A percentile compares a stretch with the other conserved stretches of the same genome.
Conservation (phyloP, 2,329 filamentous ascomycete species). For the Claviceps lovelessii region DNA sequence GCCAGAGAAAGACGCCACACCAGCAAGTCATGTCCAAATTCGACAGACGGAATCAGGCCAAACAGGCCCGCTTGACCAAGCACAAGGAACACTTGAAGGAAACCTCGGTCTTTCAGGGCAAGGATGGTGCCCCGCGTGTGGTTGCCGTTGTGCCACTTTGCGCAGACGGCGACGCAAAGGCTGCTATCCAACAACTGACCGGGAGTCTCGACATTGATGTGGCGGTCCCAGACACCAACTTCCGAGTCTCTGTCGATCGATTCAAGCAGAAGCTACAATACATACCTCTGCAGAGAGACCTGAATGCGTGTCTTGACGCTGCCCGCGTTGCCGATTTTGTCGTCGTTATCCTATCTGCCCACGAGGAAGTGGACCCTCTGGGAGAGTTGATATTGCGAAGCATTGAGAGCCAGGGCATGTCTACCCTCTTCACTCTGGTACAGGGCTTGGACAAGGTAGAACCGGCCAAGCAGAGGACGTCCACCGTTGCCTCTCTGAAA, state of each 20-base stretch:
- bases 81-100: constrained; percentile 70
- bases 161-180: constrained; percentile 50
- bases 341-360: constrained; percentile 67
- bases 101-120: constrained; percentile 68
- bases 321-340: constrained; percentile 86
- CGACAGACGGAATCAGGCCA: constrained; percentile 85
- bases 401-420: constrained; percentile 87
- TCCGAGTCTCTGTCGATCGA: constrained; percentile 61
- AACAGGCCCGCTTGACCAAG: constrained; percentile 75
- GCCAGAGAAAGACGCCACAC: constrained; percentile 72
- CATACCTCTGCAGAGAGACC: constrained; percentile 55
- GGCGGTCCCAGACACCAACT: constrained; percentile 43
- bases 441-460: constrained; percentile 67
- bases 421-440: constrained; percentile 76
- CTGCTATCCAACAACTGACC: constrained; percentile 58
- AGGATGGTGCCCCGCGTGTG: constrained; percentile 73
- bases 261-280: constrained; percentile 95
- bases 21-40: constrained; percentile 97
- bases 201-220: constrained; percentile 64
- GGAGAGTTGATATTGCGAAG: constrained; percentile 76
- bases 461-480: constrained; percentile 60
- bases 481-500: constrained; percentile 69
- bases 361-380: constrained; percentile 68
- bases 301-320: constrained; percentile 69
- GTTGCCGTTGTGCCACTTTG: constrained; percentile 81